These are phyloP conservation scores for Agastache rugosa DNA, from an alignment of 257 asterid genomes.

Conservation along the genomic window DNA sequence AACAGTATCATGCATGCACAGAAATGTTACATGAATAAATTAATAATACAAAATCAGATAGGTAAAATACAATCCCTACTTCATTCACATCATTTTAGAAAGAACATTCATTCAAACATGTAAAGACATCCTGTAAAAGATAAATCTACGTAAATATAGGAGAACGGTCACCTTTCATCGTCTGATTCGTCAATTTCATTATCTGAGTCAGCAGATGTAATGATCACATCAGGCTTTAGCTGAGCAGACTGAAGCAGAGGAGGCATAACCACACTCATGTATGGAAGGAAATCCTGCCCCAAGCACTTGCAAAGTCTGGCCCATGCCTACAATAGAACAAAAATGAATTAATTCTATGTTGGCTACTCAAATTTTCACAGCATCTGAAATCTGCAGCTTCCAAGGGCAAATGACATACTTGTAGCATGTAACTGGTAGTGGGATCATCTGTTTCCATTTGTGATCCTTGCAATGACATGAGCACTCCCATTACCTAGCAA, in stretches of 20 bases:
- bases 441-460: constrained; percentile 95
- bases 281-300: constrained; percentile 97
- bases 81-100: constrained; percentile 9
- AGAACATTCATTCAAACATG: not conserved
- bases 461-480: constrained; percentile 90
- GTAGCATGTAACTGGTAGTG: constrained; percentile 94
- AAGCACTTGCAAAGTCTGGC: constrained; percentile 97
- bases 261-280: constrained; percentile 95
- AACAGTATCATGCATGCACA: not conserved
- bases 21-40: not conserved
- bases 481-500: constrained; percentile 90
- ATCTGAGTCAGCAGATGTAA: constrained; percentile 87
- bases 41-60: constrained; percentile 1
- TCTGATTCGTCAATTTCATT: constrained; percentile 82
- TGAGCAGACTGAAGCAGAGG: constrained; percentile 94
- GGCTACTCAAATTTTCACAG: constrained; percentile 2
- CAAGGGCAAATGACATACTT: constrained; percentile 49
- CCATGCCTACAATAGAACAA: constrained; percentile 72
- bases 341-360: constrained; percentile 7
- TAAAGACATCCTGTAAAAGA: not conserved
- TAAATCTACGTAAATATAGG: constrained; percentile 5
- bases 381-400: constrained; percentile 30
- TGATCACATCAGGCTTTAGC: constrained; percentile 88
- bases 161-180: constrained; percentile 69
- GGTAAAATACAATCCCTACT: not conserved